These are phyloP conservation scores for Castanospermum australe DNA, from an alignment of 306 rosid genomes.

Conservation along the genomic window DNA sequence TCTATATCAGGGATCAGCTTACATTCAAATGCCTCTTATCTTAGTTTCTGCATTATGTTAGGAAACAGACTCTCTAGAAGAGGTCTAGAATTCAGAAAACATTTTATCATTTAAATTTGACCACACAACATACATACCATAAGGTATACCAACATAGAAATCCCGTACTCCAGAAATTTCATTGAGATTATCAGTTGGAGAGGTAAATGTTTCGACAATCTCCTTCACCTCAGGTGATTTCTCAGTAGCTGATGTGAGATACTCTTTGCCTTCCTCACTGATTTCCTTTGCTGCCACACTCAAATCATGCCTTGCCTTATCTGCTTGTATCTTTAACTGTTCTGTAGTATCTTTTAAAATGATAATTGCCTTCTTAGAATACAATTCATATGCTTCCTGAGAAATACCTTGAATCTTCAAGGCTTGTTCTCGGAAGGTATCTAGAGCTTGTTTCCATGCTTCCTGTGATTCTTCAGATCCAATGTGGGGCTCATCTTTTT, in stretches of 20 bases:
- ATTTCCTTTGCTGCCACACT: constrained; percentile 62
- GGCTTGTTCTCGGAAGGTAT: constrained; percentile 83
- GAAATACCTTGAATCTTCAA: constrained; percentile 67
- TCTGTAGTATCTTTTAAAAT: constrained; percentile 69
- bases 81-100: neutral
- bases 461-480: constrained; percentile 67
- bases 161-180: constrained; percentile 64
- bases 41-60: neutral
- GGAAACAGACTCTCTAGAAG: neutral
- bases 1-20: neutral
- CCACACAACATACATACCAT: constrained; percentile 60
- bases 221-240: constrained; percentile 85
- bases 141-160: constrained; percentile 90
- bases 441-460: constrained; percentile 74
- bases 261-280: constrained; percentile 75
- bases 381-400: constrained; percentile 78
- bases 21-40: constrained; percentile 21
- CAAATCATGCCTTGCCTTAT: constrained; percentile 66
- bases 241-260: constrained; percentile 63
- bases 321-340: constrained; percentile 81
- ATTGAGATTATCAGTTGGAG: constrained; percentile 58
- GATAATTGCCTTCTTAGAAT: constrained; percentile 72
- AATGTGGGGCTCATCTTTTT: constrained; percentile 30
- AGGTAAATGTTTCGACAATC: constrained; percentile 67
- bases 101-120: neutral